Conservation (phyloP, 495 filamentous ascomycete species). For the Neurospora discreta region DNA sequence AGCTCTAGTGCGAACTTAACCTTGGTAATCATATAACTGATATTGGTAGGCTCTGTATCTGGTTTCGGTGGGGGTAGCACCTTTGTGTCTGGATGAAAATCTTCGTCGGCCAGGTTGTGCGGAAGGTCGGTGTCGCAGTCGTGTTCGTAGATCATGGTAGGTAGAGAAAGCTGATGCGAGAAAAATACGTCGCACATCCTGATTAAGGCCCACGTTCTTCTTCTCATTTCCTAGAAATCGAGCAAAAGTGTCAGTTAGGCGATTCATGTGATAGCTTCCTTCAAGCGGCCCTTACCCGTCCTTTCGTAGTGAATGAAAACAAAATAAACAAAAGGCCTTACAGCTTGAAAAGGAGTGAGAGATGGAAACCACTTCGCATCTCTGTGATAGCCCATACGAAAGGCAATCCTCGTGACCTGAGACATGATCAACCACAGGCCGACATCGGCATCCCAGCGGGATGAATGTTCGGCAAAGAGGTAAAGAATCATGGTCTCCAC, state of each 20-base stretch:
- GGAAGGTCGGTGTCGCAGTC: conserved; percentile 83
- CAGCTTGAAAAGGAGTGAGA: conserved; percentile 73
- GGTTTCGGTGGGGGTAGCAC: conserved; percentile 66
- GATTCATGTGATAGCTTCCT: background rate
- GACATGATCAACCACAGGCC: conserved; percentile 73
- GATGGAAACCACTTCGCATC: conserved; percentile 76
- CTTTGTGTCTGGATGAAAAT: conserved; percentile 71
- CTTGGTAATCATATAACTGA: conserved; percentile 83
- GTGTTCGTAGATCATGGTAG: conserved; percentile 71
- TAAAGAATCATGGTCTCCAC: conserved; percentile 87
- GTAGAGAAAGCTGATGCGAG: conserved; percentile 79
- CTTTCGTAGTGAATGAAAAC: background rate
- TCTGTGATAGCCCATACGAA: conserved; percentile 93
- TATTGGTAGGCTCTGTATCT: conserved; percentile 65
- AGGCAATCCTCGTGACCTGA: conserved; percentile 72
- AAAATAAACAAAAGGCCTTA: conserved; percentile 12
- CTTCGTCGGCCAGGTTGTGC: conserved; percentile 87
- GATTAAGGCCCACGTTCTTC: conserved; percentile 80
- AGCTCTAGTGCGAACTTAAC: conserved; percentile 49
- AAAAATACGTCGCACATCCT: conserved; percentile 73
- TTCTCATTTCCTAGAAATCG: conserved; percentile 59
- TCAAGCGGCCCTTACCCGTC: background rate
- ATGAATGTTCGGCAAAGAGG: conserved; percentile 67
- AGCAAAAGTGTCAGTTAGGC: background rate
- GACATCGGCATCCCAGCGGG: conserved; percentile 69